Base-by-base conservation (phyloP, 768 basidiomycete genomes). In the Termitomyces sp. region DNA sequence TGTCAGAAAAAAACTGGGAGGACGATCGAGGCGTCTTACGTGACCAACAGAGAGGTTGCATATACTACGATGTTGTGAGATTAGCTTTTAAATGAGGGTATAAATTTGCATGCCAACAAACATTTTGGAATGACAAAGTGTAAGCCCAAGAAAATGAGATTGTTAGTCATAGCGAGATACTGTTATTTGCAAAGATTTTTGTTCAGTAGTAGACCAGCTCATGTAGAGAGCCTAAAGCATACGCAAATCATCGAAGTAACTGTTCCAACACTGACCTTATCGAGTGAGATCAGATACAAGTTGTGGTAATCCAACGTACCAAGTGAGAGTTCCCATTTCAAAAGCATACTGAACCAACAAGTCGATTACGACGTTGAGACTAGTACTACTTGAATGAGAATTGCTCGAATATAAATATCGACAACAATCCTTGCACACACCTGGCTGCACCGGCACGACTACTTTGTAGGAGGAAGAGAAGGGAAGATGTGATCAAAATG, bases 101-200 rank as follows among this genome's bases (percentile, higher is more conserved):
- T 16, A 12, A 7, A n/a, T 27, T 0, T n/a, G 42, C 29, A n/a
- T 21, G 25, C 11, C 1, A 17, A 61, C 75, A 35, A 40, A 77
- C 76, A 46, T 59, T 77, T 77, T 47, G 66, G 62, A 43, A 77
- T 77, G n/a, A 73, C 66, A 52, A 77, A 76, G 57, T 77, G 76
- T 17, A 77, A 53, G 17, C 73, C 76, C 67, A 77, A 68, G 58
- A 77, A 77, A 19, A 77, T 60, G 3, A 77, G 66, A 46, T 73
- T 77, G 29, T 60, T 35, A 4, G 17, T 7, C 58, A 59, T 56
- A 3, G 55, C 37, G n/a, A 62, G 42, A 37, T 50, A 51, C 46
- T 23, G 27, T n/a, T 10, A 23, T 47, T 34, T 19, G n/a, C 34
- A 2, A 5, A 11, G 7, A 25, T 14, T 9, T 14, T 3, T 34